These are phyloP conservation scores for Musa beccarii DNA, from an alignment of 176 grass and related monocot species.

Conservation along the genomic window DNA sequence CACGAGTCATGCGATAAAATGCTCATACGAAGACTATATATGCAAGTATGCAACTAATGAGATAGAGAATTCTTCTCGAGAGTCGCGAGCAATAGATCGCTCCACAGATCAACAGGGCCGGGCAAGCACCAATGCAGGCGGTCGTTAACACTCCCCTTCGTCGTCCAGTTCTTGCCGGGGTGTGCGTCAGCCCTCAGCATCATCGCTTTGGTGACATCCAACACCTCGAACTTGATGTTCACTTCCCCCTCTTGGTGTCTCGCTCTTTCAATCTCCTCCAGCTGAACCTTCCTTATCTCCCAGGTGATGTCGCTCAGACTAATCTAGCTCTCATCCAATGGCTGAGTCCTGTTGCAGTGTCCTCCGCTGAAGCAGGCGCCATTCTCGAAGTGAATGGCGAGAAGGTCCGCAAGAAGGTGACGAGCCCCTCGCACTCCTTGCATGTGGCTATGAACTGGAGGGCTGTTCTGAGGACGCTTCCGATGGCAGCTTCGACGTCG, in stretches of 20 bases:
- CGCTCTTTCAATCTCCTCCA: slow-evolving; percentile 37
- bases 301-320: slow-evolving; percentile 15
- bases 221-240: slow-evolving; percentile 29
- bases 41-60: not conserved
- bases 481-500: slow-evolving; percentile 25
- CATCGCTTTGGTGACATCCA: slow-evolving; percentile 83
- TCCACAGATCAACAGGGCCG: slow-evolving; percentile 72
- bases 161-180: slow-evolving; percentile 43
- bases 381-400: slow-evolving; percentile 59
- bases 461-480: slow-evolving; percentile 29
- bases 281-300: slow-evolving; percentile 44
- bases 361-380: slow-evolving; percentile 56
- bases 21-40: too few species aligned
- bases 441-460: slow-evolving; percentile 27
- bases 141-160: slow-evolving; percentile 44
- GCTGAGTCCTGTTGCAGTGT: slow-evolving; percentile 43
- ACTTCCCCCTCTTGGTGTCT: not conserved
- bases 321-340: slow-evolving; percentile 33
- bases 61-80: slow-evolving; percentile 7
- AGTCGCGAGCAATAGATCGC: slow-evolving; percentile 35
- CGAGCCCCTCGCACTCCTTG: slow-evolving; percentile 26
- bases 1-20: too few species aligned
- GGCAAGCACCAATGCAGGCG: slow-evolving; percentile 80
- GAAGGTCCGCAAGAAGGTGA: slow-evolving; percentile 42
- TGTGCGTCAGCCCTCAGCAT: slow-evolving; percentile 86